These are phyloP conservation scores for Allium fistulosum DNA, from an alignment of 106 monocot genomes.

Conservation along the genomic window DNA sequence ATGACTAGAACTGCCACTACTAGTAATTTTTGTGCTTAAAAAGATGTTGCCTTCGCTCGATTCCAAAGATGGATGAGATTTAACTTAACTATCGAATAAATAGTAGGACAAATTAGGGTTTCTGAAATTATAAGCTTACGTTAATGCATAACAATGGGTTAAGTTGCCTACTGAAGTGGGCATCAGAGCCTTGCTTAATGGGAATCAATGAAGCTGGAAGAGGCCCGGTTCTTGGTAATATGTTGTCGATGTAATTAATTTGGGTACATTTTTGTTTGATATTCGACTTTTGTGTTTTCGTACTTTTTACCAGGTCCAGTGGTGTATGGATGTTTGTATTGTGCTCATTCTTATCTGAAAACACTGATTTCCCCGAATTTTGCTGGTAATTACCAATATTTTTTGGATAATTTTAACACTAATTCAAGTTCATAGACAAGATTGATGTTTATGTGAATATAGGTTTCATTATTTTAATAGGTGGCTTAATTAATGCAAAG, in stretches of 20 bases:
- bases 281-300: background rate
- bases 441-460: background rate
- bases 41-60: too few relatives aligned
- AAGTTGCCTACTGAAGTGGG: background rate
- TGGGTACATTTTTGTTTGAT: background rate
- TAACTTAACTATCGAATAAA: too few relatives aligned
- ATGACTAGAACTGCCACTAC: too few relatives aligned
- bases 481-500: too few relatives aligned
- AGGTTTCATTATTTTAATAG: background rate
- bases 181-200: background rate
- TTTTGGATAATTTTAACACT: too few relatives aligned
- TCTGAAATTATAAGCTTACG: background rate
- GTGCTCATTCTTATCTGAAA: conserved; percentile 61
- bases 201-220: background rate
- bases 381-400: conserved; percentile 36
- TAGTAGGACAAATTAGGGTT: background rate
- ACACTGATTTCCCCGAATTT: conserved; percentile 67
- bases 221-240: background rate
- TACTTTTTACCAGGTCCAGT: conserved; percentile 59
- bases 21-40: too few relatives aligned
- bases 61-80: too few relatives aligned
- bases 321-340: conserved; percentile 96
- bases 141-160: background rate
- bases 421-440: too few relatives aligned
- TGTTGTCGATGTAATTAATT: background rate